Conservation (phyloP, 192 early-diverging fungal species). For the Rhizoclosmatium sp. region DNA sequence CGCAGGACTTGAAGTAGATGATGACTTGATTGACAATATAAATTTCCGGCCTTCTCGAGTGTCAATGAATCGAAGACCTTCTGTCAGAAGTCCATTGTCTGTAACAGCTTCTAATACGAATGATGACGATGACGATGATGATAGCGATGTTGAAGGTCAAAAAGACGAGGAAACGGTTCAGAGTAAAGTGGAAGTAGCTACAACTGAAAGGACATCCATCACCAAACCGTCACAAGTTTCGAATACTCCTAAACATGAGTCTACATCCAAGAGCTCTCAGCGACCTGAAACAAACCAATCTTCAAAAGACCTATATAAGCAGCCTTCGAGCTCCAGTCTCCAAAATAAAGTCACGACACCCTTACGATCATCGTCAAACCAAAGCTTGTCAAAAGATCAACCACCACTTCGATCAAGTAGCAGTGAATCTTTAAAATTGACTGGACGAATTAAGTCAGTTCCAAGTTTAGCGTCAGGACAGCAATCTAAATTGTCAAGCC, state of each 20-base stretch:
- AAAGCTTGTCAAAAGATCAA: background rate
- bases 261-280: too few species aligned
- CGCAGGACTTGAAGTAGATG: background rate
- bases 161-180: background rate
- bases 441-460: background rate
- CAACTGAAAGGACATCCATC: too few species aligned
- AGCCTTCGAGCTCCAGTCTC: background rate
- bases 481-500: background rate
- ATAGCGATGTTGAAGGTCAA: constrained; percentile 1
- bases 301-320: background rate
- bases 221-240: too few species aligned
- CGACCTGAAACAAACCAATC: too few species aligned
- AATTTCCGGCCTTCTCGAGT: background rate
- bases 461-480: background rate
- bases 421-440: background rate
- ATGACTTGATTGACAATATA: constrained; percentile 26
- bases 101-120: background rate
- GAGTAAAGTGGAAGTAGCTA: too few species aligned
- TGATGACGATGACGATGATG: background rate
- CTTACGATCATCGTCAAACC: background rate
- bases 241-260: too few species aligned
- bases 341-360: background rate
- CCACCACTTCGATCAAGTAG: background rate
- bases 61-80: background rate
- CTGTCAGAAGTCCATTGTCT: constrained; percentile 24